Evolutionary conservation across 2,329 filamentous ascomycete species (phyloP), one percentile per base, ranked within the genome.

Genomic region (Penicillium griseofulvum): DNA sequence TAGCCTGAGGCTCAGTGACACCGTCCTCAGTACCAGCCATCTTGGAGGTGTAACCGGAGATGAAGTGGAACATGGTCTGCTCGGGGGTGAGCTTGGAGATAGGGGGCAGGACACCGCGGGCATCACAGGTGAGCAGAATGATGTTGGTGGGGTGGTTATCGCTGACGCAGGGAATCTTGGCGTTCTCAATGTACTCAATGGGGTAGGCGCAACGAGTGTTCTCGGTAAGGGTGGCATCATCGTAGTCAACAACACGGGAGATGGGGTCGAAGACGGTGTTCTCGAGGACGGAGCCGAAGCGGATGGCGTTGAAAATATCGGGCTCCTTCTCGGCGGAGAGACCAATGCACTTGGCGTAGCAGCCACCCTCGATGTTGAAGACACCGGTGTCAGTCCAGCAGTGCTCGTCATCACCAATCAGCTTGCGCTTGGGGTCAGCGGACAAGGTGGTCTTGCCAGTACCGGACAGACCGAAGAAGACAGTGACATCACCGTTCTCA

Each of bases 1-100:
- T 99, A 24, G 94, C 94, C 80, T 97, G 91, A 63, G 94, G 94
- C 80, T 99, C 94, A 10, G 90, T 95, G 63, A 99, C 87, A 71
- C 94, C 94, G 64, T 97, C 91, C 81, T 99, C 94, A 33, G 94
- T 99, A 71, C 94, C 94, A 63, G 94, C 94, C 94, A 99, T 99
- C 87, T 99, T 99, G 73, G 93, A 97, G 62, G 94, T 99, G 84
- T 99, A 99, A 68, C 94, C 94, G 17, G 90, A 96, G 79, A 99
- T 99, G 87, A 99, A 99, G 84, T 99, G 94, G 88, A 97, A 99
- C 93, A 99, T 97, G 76, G 91, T 96, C 81, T 97, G 94, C 70
- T 90, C 86, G 63, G 88, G 85, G 82, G 89, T 87, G 74, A 99
- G 88, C 84, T 97, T 97, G 70, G 91, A 97, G 79, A 99, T 97